Evolutionary conservation across 2,329 filamentous ascomycete species (phyloP).

Genomic region (Ceratocystis eucalypticola): DNA sequence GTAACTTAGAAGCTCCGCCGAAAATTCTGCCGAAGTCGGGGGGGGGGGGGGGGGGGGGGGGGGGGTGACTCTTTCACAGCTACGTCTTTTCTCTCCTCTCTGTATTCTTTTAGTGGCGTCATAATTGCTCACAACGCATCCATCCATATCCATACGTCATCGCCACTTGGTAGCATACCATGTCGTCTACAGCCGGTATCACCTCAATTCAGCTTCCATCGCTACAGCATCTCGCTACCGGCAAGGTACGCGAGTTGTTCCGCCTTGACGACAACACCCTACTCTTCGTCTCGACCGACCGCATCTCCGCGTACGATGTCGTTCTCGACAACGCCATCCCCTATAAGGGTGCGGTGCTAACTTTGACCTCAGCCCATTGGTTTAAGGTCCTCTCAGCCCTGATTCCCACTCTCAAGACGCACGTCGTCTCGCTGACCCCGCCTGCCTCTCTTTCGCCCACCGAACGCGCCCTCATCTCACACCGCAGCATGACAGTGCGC

Average conservation of each 20-base stretch:
- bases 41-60: neutral
- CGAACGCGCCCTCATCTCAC: conserved; percentile 40
- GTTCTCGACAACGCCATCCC: conserved; percentile 59
- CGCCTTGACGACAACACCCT: conserved; percentile 47
- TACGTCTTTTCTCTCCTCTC: conserved; percentile 4
- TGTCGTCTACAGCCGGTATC: conserved; percentile 22
- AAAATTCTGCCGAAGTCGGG: conserved; percentile 15
- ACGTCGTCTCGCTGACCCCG: conserved; percentile 36
- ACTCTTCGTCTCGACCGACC: conserved; percentile 74
- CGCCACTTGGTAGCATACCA: neutral
- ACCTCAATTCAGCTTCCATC: conserved; percentile 26
- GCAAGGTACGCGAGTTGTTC: conserved; percentile 75
- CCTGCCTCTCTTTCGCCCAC: conserved; percentile 28
- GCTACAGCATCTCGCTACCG: conserved; percentile 28
- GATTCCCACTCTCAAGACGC: conserved; percentile 37
- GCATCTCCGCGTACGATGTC: conserved; percentile 92
- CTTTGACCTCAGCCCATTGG: conserved; percentile 37
- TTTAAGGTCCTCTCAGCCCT: conserved; percentile 35
- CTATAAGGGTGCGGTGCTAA: conserved; percentile 41
- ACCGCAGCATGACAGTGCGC: conserved; percentile 65
- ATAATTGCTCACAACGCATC: conserved; percentile 8
- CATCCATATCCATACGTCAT: neutral
- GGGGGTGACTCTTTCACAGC: conserved; percentile 12
- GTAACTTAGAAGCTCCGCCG: neutral
- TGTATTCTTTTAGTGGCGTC: neutral